A percentile compares a stretch with the other conserved stretches of the same genome.
These are phyloP conservation scores for Blepharisma japonicum DNA, from an alignment of 73 alveolate genomes.

Conservation along the genomic window DNA sequence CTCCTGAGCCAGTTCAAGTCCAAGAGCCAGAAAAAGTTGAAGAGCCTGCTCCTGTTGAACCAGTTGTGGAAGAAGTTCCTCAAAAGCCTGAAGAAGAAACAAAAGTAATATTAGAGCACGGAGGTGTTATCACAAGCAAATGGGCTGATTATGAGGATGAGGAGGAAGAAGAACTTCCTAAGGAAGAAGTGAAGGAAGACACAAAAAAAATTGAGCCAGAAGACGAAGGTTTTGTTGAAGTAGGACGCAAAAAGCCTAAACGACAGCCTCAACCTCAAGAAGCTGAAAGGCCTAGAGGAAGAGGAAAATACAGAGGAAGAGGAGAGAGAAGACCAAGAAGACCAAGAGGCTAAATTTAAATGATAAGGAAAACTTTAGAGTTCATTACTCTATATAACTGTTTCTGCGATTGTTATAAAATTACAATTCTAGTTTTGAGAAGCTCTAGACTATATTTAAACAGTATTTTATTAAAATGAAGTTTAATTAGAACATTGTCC, in stretches of 20 bases:
- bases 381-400: no score
- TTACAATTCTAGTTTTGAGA: no score
- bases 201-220: background rate
- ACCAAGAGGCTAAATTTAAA: background rate
- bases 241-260: background rate
- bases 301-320: slow-evolving; percentile 1
- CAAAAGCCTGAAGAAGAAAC: background rate
- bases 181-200: background rate
- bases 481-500: no score
- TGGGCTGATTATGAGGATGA: background rate
- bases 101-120: background rate
- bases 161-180: background rate
- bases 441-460: no score
- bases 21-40: background rate
- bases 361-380: no score
- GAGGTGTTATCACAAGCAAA: background rate
- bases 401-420: no score
- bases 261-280: background rate
- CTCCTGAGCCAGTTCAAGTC: background rate
- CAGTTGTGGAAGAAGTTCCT: background rate
- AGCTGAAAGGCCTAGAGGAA: background rate
- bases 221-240: slow-evolving; percentile 3
- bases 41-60: background rate
- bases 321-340: slow-evolving; percentile 14
- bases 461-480: no score